Evolutionary conservation across 139 green algal genomes (phyloP), one percentile per base, ranked within the genome.

Genomic region (Chlorella sp.): DNA sequence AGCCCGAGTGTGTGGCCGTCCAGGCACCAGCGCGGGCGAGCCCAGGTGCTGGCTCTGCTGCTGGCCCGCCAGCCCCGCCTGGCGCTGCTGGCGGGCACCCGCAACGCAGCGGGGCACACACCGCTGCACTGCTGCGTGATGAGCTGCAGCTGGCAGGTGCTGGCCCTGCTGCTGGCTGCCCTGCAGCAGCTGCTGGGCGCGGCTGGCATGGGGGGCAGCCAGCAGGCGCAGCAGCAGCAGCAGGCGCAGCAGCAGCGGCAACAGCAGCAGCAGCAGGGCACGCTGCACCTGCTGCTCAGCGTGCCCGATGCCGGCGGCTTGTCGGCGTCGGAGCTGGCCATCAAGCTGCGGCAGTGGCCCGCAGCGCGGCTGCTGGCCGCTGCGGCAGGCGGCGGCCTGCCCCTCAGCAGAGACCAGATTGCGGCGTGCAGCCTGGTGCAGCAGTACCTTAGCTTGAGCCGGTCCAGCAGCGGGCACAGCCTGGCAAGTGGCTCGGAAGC

Each of bases 321-420:
- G 39, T 63, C 60, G 11, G 30, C 84, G 2, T 23, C 80, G 3
- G 78, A 85, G 20, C 38, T 88, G n/a, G 84, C 84, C 9, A 60
- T 88, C 36, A 30, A 38, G 21, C 65, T 26, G n/a, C 74, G 65
- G 44, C 63, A 80, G 30, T 88, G 84, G 84, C 28, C 39, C 5
- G 74, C 75, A 11, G 84, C 39, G 23, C 51, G 51, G 15, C 57
- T 83, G 64, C 55, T 85, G 55, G 84, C 67, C 3, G 34, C 51
- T 0, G 69, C 81, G 2, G 76, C 57, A 5, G 13, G 38, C 21
- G 81, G 55, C 67, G 56, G 55, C 56, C 69, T 34, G 30, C 55
- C 70, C 4, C 56, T 86, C 13, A 64, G 70, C n/a, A 57, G 69
- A 20, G 25, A 38, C 4, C 78, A 83, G 63, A 9, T 83, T 9